Percentiles rank a stretch among this genome's conserved stretches.
Evolutionary conservation across 257 asterid species (phyloP).

Genomic region (Coffea eugenioides): DNA sequence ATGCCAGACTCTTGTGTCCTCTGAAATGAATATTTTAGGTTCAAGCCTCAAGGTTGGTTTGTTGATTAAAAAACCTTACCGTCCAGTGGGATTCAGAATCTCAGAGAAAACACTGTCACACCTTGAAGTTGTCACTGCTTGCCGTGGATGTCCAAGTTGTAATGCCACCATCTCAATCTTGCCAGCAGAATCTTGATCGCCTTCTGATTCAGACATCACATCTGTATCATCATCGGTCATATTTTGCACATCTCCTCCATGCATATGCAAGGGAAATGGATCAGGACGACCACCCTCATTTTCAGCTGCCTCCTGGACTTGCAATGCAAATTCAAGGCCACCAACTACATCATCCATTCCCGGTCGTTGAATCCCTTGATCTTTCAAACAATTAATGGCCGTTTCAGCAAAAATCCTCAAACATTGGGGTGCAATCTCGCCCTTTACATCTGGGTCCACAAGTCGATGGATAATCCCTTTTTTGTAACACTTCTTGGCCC

Average conservation of each 20-base stretch:
- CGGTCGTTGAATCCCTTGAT: slow-evolving; percentile 47
- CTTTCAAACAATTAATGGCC: slow-evolving; percentile 45
- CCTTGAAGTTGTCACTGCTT: slow-evolving; percentile 13
- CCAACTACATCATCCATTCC: slow-evolving; percentile 60
- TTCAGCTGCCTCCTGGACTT: slow-evolving; percentile 26
- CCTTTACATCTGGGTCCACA: slow-evolving; percentile 43
- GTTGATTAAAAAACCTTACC: slow-evolving; percentile 8
- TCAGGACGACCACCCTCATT: slow-evolving; percentile 8
- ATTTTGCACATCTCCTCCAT: neutral
- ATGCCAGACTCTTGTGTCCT: no score
- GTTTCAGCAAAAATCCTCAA: slow-evolving; percentile 41
- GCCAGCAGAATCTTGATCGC: neutral
- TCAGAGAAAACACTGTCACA: slow-evolving; percentile 40
- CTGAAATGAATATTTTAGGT: no score
- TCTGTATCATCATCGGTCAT: slow-evolving; percentile 27
- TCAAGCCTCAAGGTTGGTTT: neutral
- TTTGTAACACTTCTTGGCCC: slow-evolving; percentile 40
- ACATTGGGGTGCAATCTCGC: slow-evolving; percentile 50
- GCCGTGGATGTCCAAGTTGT: slow-evolving; percentile 17
- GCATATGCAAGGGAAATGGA: no score
- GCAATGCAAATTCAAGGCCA: slow-evolving; percentile 54
- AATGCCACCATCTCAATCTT: neutral
- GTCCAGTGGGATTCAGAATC: slow-evolving; percentile 36
- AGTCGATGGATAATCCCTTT: slow-evolving; percentile 45
- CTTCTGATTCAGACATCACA: slow-evolving; percentile 25